Conservation (phyloP, 2,329 filamentous ascomycete species). For the Sphaerostilbella broomeana region DNA sequence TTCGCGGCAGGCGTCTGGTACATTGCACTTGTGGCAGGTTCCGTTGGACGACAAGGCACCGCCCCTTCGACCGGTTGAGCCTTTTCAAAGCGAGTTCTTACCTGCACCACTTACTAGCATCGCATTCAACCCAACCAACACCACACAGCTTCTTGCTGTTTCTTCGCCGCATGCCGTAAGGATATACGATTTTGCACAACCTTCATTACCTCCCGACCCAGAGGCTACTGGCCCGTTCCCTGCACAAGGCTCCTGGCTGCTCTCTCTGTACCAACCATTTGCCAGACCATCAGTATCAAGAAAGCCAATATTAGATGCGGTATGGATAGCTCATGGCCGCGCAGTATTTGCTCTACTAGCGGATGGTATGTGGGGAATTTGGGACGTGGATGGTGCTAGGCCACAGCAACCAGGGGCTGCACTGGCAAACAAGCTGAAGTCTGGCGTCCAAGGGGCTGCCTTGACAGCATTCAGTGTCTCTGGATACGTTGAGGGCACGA, state of each 20-base stretch:
- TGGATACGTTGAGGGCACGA: slow-evolving; percentile 55
- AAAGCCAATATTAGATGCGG: slow-evolving; percentile 56
- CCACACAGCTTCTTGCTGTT: slow-evolving; percentile 52
- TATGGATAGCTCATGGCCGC: slow-evolving; percentile 55
- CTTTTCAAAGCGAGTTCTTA: slow-evolving; percentile 57
- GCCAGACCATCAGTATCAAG: slow-evolving; percentile 41
- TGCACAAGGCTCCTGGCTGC: slow-evolving; percentile 55
- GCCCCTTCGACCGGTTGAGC: slow-evolving; percentile 28
- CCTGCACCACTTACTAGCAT: slow-evolving; percentile 48
- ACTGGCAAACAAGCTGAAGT: slow-evolving; percentile 43
- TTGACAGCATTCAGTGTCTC: slow-evolving; percentile 51
- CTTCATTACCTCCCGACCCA: slow-evolving; percentile 47
- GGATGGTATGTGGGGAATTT: slow-evolving; percentile 62
- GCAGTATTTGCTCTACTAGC: slow-evolving; percentile 53
- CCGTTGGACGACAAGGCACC: slow-evolving; percentile 37
- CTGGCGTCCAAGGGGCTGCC: slow-evolving; percentile 51
- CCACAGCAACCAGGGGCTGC: slow-evolving; percentile 36
- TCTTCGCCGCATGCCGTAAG: slow-evolving; percentile 50
- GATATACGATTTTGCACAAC: slow-evolving; percentile 54
- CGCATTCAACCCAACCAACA: slow-evolving; percentile 54
- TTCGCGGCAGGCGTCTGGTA: slow-evolving; percentile 52
- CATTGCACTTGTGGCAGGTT: slow-evolving; percentile 53
- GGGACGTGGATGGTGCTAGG: slow-evolving; percentile 56
- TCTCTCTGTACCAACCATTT: slow-evolving; percentile 56
- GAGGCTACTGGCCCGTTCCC: slow-evolving; percentile 45